Evolutionary conservation across 257 asterid species (phyloP).

Genomic region (Verbascum thapsus): DNA sequence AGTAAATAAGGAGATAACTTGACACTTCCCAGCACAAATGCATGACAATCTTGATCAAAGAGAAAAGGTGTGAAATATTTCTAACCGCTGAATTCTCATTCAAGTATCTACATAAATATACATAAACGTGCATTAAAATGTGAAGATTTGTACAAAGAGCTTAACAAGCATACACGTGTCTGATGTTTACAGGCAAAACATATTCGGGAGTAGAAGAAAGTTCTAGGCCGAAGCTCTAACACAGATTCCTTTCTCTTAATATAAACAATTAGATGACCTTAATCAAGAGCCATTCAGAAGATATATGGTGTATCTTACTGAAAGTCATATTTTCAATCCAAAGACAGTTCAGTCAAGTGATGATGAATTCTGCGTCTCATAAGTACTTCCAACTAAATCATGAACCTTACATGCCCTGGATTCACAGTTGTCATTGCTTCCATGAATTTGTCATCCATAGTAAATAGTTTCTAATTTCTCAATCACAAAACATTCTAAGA

Average conservation of each 20-base stretch:
- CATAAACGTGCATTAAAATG: not conserved
- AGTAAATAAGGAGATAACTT: not conserved
- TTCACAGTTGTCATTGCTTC: not conserved
- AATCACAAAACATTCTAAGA: not conserved
- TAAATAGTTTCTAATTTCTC: not conserved
- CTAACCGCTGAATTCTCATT: not conserved
- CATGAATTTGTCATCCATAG: not conserved
- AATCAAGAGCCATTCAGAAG: not conserved
- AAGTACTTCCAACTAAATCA: not conserved
- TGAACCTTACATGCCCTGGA: not conserved
- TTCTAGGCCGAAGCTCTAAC: not conserved
- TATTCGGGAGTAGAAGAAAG: not conserved
- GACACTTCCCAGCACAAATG: constrained; percentile 1
- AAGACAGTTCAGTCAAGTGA: not conserved
- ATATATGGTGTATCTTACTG: not conserved
- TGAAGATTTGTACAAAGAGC: not conserved
- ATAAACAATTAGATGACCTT: not conserved
- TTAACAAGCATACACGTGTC: not conserved
- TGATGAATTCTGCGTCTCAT: not conserved
- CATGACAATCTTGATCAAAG: not conserved
- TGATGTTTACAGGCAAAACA: not conserved
- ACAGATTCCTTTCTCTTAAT: not conserved
- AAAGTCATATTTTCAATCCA: not conserved
- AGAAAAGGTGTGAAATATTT: too few relatives aligned
- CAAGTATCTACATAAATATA: constrained; percentile 7